Evolutionary conservation across 257 asterid genomes (phyloP).

Genomic region (Solanum chilense): DNA sequence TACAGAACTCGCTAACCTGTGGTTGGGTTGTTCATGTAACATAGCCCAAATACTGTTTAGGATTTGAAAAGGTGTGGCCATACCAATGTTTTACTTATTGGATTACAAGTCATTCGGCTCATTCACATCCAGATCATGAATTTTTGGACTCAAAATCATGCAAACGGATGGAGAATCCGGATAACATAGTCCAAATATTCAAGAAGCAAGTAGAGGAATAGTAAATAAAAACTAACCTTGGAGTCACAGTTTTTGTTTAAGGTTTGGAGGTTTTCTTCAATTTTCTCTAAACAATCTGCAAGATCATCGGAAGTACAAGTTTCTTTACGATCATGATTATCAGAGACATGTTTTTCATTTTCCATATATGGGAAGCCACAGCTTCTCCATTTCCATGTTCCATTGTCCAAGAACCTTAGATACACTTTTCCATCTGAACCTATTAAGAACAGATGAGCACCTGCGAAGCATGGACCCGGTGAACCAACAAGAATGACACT

Average conservation of each 20-base stretch:
- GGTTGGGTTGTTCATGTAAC: not conserved
- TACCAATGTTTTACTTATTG: not conserved
- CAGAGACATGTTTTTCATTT: not conserved
- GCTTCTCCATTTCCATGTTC: conserved; percentile 73
- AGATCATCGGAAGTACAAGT: conserved; percentile 14
- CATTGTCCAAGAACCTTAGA: conserved; percentile 45
- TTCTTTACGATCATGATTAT: conserved; percentile 8
- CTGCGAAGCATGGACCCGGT: conserved; percentile 80
- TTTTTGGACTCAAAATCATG: not conserved
- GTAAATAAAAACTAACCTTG: conserved; percentile 29
- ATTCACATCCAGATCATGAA: not conserved
- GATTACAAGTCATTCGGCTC: not conserved
- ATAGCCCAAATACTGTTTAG: not conserved
- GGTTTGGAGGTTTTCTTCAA: conserved; percentile 15
- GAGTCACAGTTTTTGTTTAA: conserved; percentile 39
- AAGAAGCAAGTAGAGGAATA: not conserved
- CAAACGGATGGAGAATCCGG: not conserved
- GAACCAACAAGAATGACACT: conserved; percentile 58
- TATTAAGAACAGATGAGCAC: conserved; percentile 39
- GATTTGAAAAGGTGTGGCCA: not conserved
- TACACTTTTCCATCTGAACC: conserved; percentile 75
- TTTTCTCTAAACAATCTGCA: conserved; percentile 8
- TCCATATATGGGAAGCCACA: conserved; percentile 39
- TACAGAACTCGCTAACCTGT: not conserved
- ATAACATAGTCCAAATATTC: not conserved